These are phyloP conservation scores for Phialophora expanda DNA, from an alignment of 2,329 filamentous ascomycete species.

Conservation along the genomic window DNA sequence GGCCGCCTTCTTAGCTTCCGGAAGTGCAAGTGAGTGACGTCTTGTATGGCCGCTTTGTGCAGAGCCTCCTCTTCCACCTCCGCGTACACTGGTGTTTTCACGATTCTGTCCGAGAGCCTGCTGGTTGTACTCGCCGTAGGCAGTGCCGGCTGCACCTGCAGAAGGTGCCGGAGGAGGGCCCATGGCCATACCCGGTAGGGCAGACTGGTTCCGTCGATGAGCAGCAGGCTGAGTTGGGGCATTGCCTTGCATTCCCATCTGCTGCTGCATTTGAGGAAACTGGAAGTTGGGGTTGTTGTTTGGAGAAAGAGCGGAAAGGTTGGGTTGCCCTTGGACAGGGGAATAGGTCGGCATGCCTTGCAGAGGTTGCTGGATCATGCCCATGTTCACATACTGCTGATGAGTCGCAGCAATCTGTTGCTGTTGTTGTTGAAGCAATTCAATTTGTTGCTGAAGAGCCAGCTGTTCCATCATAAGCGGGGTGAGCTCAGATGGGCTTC, in stretches of 20 bases:
- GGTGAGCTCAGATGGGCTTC: constrained; percentile 95
- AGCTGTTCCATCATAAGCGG: constrained; percentile 99
- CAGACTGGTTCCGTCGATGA: constrained; percentile 98
- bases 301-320: constrained; percentile 75
- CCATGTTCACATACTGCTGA: constrained; percentile 97
- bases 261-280: constrained; percentile 74
- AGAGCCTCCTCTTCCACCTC: constrained; percentile 69
- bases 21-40: constrained; percentile 90
- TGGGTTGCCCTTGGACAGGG: constrained; percentile 72
- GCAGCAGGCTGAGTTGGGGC: constrained; percentile 77
- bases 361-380: constrained; percentile 86
- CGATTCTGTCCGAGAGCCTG: constrained; percentile 69
- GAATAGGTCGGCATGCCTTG: constrained; percentile 73
- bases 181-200: constrained; percentile 89
- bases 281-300: constrained; percentile 74
- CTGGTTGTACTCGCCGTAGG: constrained; percentile 79
- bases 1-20: constrained; percentile 96
- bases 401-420: constrained; percentile 96
- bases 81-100: constrained; percentile 71
- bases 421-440: constrained; percentile 95
- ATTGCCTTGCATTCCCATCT: constrained; percentile 73
- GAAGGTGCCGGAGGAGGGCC: constrained; percentile 91
- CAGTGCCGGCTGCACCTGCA: constrained; percentile 76
- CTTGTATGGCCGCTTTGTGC: constrained; percentile 81
- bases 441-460: constrained; percentile 96